Evolutionary conservation across 2,329 filamentous ascomycete genomes (phyloP), one percentile per base, ranked within the genome.

Genomic region (Cercospora brassicicola): DNA sequence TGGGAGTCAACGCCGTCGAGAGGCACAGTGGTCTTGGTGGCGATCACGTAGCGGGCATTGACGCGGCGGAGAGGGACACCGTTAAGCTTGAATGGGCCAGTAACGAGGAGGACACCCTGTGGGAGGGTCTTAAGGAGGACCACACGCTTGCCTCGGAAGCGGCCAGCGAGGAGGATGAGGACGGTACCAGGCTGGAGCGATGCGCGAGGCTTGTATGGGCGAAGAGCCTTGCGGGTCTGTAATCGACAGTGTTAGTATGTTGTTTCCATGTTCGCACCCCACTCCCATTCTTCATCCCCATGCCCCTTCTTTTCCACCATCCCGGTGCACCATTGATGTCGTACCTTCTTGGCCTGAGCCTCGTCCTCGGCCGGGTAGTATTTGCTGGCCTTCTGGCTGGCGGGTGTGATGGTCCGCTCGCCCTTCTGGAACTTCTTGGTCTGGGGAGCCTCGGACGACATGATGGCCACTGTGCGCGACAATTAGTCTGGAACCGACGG

Each of bases 61-160:
- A 96, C 92, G 84, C 87, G 90, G 86, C 95, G 91, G 81, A 99
- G 91, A 78, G 95, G 95, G 76, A 99, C 95, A 84, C 95, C 95
- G 88, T 99, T 99, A 87, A 99, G 91, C 91, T 98, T 99, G 92
- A 98, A 99, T 82, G 95, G 95, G 80, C 95, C 95, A 82, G 95
- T 99, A 80, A 99, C 93, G 83, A 99, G 93, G 84, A 99, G 93
- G 76, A 97, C 93, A 86, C 95, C 95, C 87, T 97, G 93, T 82
- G 92, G 88, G 81, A 99, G 94, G 85, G 91, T 89, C 90, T 98
- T 98, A 84, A 99, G 91, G 86, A 98, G 93, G 81, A 99, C 88
- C 81, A 99, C 95, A 83, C 95, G 95, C 93, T 99, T 99, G 89
- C 95, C 95, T 80, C 95, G 94, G 93, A 98, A 99, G 82, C 95